These are phyloP conservation scores for Rhizopus delemar DNA, from an alignment of 371 early-diverging fungal species.

Conservation along the genomic window DNA sequence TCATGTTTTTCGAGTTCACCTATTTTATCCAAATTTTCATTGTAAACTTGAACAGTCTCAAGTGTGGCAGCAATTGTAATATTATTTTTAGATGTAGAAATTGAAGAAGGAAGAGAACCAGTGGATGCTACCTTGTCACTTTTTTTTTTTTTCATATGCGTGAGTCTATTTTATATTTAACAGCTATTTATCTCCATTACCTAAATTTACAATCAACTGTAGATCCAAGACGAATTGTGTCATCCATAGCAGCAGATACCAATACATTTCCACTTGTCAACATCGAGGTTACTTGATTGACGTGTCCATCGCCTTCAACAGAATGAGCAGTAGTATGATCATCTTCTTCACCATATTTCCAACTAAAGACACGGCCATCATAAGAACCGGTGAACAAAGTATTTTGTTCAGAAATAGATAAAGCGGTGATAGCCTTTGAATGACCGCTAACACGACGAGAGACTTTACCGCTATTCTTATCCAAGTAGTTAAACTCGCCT, in stretches of 20 bases:
- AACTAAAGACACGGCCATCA: slow-evolving; percentile 83
- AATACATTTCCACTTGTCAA: slow-evolving; percentile 43
- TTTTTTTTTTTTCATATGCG: slow-evolving; percentile 1
- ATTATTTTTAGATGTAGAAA: slow-evolving; percentile 48
- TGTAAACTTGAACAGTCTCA: slow-evolving; percentile 42
- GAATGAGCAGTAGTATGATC: slow-evolving; percentile 37
- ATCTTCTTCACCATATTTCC: slow-evolving; percentile 52
- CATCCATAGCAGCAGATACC: slow-evolving; percentile 79
- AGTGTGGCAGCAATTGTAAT: slow-evolving; percentile 55
- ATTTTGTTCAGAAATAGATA: slow-evolving; percentile 51
- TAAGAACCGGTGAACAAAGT: slow-evolving; percentile 87
- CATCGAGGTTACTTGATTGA: slow-evolving; percentile 71
- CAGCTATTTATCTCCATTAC: slow-evolving; percentile 8
- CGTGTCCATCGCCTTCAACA: slow-evolving; percentile 64
- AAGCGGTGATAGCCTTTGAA: slow-evolving; percentile 82
- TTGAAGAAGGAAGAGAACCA: slow-evolving; percentile 54
- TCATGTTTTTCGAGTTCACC: slow-evolving; percentile 26
- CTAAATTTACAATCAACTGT: slow-evolving; percentile 24
- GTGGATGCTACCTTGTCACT: slow-evolving; percentile 41
- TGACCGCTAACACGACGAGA: slow-evolving; percentile 75
- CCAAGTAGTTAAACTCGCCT: slow-evolving; percentile 85
- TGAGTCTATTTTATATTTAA: neutral
- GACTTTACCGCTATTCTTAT: slow-evolving; percentile 56
- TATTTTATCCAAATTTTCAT: slow-evolving; percentile 37
- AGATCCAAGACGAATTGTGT: slow-evolving; percentile 43